Evolutionary conservation across 257 asterid genomes (phyloP).

Genomic region (Nicotiana otophora): DNA sequence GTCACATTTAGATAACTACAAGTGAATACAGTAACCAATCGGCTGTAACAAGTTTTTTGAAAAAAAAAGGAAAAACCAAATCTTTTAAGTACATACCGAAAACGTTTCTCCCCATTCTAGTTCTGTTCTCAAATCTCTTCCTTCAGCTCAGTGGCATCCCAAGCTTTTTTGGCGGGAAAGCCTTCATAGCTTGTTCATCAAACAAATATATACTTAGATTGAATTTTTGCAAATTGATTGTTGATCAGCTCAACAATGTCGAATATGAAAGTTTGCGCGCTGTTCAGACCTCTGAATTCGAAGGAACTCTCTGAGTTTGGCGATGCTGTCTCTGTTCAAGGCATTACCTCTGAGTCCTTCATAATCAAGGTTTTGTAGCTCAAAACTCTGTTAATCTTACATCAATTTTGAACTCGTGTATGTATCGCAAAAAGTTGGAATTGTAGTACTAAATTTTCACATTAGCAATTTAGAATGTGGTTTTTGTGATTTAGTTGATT

Average conservation of each 20-base stretch:
- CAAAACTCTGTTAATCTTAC: background rate
- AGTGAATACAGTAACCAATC: no score
- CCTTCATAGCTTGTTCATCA: background rate
- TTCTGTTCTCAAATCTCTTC: background rate
- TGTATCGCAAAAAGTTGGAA: background rate
- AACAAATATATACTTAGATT: background rate
- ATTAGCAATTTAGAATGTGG: background rate
- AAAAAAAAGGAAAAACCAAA: background rate
- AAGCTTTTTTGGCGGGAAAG: background rate
- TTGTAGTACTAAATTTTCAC: background rate
- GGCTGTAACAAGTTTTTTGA: no score
- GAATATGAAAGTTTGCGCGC: slow-evolving; percentile 60
- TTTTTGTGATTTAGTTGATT: background rate
- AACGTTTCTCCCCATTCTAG: background rate
- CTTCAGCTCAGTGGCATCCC: background rate
- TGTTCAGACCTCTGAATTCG: slow-evolving; percentile 68
- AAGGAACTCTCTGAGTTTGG: slow-evolving; percentile 67
- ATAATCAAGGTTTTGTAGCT: slow-evolving; percentile 42
- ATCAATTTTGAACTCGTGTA: background rate
- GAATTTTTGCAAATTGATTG: background rate
- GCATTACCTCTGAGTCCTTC: slow-evolving; percentile 53
- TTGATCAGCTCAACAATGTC: slow-evolving; percentile 35
- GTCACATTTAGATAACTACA: no score
- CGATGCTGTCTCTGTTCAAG: slow-evolving; percentile 46
- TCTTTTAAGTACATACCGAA: background rate